Percentiles rank a stretch among this genome's conserved stretches.
Conservation (phyloP, 2,329 filamentous ascomycete genomes). For the Apiospora rasikravindrae region DNA sequence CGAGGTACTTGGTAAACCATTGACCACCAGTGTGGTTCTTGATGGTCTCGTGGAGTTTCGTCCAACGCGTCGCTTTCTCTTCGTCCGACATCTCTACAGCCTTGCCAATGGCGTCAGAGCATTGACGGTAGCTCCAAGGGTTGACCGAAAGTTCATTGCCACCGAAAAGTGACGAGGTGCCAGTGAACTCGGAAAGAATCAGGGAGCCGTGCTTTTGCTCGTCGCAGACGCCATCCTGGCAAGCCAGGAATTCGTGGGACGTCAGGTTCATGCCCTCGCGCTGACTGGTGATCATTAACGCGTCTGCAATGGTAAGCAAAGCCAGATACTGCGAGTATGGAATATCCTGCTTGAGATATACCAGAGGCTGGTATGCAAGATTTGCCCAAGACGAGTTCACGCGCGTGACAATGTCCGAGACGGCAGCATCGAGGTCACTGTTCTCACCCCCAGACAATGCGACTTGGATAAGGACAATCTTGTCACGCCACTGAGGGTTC, state of each 20-base stretch:
- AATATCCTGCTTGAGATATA: conserved; percentile 95
- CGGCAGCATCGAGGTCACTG: conserved; percentile 82
- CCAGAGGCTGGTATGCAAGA: conserved; percentile 87
- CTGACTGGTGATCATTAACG: conserved; percentile 91
- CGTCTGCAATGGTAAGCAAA: conserved; percentile 85
- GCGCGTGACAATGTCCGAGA: conserved; percentile 92
- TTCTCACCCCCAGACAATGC: conserved; percentile 90
- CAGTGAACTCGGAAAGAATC: conserved; percentile 94
- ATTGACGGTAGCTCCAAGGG: conserved; percentile 92
- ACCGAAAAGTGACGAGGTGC: conserved; percentile 84
- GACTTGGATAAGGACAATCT: conserved; percentile 91
- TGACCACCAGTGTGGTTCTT: conserved; percentile 81
- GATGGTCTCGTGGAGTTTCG: conserved; percentile 73
- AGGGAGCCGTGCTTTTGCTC: conserved; percentile 85
- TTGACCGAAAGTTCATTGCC: conserved; percentile 85
- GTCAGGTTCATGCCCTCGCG: conserved; percentile 98
- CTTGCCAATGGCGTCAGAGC: conserved; percentile 81
- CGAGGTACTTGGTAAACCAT: conserved; percentile 81
- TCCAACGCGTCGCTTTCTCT: conserved; percentile 79
- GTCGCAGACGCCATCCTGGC: conserved; percentile 79
- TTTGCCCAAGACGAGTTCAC: conserved; percentile 93
- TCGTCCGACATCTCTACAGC: conserved; percentile 80
- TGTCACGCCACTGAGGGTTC: conserved; percentile 87
- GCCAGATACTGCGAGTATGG: conserved; percentile 93
- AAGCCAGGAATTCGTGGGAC: conserved; percentile 91